These are phyloP conservation scores for Talaromyces sp. DNA, from an alignment of 2,329 filamentous ascomycete genomes.

Conservation along the genomic window DNA sequence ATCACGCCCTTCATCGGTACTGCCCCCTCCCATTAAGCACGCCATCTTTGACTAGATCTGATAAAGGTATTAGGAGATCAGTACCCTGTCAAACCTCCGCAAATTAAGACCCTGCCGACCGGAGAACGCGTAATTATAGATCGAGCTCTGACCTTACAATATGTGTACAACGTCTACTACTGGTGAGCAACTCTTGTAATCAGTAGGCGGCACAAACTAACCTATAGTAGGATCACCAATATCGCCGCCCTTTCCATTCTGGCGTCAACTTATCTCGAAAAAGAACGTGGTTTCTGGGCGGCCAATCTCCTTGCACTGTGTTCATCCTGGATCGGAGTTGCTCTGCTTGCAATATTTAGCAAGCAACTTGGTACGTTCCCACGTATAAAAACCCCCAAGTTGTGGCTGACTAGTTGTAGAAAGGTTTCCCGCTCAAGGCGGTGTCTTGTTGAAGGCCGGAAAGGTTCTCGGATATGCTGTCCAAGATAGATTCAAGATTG, in stretches of 20 bases:
- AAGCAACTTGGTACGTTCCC: background rate
- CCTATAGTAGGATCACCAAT: slow-evolving; percentile 16
- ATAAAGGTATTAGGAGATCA: slow-evolving; percentile 47
- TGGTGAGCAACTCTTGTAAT: slow-evolving; percentile 4
- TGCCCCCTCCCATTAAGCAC: background rate
- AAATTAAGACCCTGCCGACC: slow-evolving; percentile 49
- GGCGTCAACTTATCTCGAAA: slow-evolving; percentile 18
- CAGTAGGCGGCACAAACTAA: background rate
- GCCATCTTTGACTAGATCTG: background rate
- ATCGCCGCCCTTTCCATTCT: slow-evolving; percentile 15
- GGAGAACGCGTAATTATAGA: slow-evolving; percentile 67
- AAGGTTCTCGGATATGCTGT: background rate
- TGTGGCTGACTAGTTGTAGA: slow-evolving; percentile 2
- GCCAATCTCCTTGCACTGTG: slow-evolving; percentile 18
- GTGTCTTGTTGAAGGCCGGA: slow-evolving; percentile 9
- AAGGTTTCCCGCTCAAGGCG: slow-evolving; percentile 12
- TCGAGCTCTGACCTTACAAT: slow-evolving; percentile 58
- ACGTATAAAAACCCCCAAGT: background rate
- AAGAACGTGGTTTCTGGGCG: slow-evolving; percentile 18
- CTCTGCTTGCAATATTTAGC: slow-evolving; percentile 11
- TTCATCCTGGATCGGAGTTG: slow-evolving; percentile 13
- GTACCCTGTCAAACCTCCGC: slow-evolving; percentile 55
- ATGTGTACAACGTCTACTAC: slow-evolving; percentile 43
- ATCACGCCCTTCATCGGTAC: slow-evolving; percentile 31
- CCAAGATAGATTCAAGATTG: slow-evolving; percentile 11